phyloP scores from a whole-genome alignment of 345 rosid species.

The Citrus reticulata region DNA sequence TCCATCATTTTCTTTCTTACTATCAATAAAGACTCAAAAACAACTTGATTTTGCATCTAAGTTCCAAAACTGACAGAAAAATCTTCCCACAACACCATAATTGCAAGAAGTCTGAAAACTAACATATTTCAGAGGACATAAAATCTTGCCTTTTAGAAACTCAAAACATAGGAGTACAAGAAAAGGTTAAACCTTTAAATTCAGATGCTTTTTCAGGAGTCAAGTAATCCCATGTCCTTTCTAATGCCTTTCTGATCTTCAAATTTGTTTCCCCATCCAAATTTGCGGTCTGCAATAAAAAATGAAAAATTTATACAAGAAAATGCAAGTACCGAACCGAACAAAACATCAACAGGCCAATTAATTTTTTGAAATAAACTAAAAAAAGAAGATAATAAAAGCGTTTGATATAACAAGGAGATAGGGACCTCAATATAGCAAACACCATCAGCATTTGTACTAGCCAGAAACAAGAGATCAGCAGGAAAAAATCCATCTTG shows the following conservation, averaged over 20 bases:
- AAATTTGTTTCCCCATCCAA: constrained; percentile 99
- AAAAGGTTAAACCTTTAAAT: constrained; percentile 64
- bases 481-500: constrained; percentile 96
- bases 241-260: constrained; percentile 96
- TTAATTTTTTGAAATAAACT: not conserved
- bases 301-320: constrained; percentile 6
- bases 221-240: constrained; percentile 95
- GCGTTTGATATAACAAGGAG: not conserved
- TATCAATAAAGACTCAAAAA: not conserved
- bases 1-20: not conserved
- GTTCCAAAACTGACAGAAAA: not conserved
- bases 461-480: constrained; percentile 84
- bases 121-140: not conserved
- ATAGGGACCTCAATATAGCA: constrained; percentile 87
- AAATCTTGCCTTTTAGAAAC: not conserved
- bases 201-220: constrained; percentile 85
- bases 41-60: not conserved
- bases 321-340: not conserved
- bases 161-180: constrained; percentile 8
- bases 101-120: not conserved
- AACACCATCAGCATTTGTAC: constrained; percentile 92
- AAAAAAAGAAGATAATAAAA: constrained; percentile 1
- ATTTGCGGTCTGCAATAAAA: constrained; percentile 78
- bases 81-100: not conserved
- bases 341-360: not conserved